A percentile compares a stretch with the other conserved stretches of the same genome.
Evolutionary conservation across 352 stramenopile genomes (phyloP).

Genomic region (Globisporangium lucens): DNA sequence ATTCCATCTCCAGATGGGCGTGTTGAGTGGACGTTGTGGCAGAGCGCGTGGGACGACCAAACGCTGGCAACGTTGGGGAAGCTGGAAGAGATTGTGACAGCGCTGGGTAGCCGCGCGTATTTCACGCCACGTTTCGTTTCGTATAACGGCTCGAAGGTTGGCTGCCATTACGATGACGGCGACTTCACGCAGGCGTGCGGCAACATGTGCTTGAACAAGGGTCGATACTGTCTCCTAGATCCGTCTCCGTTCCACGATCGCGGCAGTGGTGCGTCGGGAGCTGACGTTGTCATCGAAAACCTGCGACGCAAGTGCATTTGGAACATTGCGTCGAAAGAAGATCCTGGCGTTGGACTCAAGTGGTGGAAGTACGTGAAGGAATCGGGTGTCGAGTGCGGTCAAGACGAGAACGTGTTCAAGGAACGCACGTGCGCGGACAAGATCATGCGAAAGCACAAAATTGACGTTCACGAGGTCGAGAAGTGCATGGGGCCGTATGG

Average conservation of each 20-base stretch:
- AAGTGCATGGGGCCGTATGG: conserved; percentile 93
- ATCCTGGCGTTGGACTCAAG: conserved; percentile 82
- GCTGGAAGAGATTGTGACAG: conserved; percentile 74
- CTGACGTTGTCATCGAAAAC: conserved; percentile 94
- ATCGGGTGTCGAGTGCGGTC: conserved; percentile 85
- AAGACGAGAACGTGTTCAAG: conserved; percentile 84
- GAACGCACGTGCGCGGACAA: conserved; percentile 87
- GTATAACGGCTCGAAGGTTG: conserved; percentile 93
- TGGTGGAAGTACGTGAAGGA: conserved; percentile 96
- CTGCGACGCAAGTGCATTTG: conserved; percentile 95
- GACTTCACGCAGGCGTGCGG: conserved; percentile 79
- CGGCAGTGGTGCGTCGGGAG: conserved; percentile 88
- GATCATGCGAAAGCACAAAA: conserved; percentile 86
- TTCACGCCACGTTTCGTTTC: conserved; percentile 97
- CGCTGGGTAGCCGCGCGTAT: conserved; percentile 89
- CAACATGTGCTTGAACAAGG: conserved; percentile 97
- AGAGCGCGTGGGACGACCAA: conserved; percentile 92
- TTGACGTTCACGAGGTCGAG: conserved; percentile 87
- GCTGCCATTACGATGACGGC: conserved; percentile 82
- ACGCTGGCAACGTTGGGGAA: conserved; percentile 73
- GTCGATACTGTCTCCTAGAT: conserved; percentile 95
- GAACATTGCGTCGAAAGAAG: conserved; percentile 76
- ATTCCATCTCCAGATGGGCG: conserved; percentile 93
- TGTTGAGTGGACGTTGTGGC: conserved; percentile 97
- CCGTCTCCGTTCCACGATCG: conserved; percentile 93